Percentiles rank a stretch among this genome's conserved stretches.
These are phyloP conservation scores for Calonectria multiphialidica DNA, from an alignment of 2,329 filamentous ascomycete species.

Conservation along the genomic window DNA sequence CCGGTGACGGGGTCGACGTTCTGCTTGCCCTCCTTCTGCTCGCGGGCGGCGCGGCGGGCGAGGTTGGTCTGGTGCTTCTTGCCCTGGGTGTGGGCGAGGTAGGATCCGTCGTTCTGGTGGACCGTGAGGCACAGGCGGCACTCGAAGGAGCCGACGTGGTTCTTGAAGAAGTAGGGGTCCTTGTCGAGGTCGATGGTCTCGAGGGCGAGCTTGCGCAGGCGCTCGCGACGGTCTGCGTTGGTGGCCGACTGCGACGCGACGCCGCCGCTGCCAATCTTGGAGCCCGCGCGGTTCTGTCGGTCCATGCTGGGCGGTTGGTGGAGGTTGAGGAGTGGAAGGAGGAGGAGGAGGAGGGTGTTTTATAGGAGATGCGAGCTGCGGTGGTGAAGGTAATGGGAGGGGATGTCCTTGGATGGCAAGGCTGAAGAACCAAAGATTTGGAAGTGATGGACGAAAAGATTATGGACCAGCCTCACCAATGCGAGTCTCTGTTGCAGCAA, in stretches of 20 bases:
- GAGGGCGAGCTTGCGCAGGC: conserved; percentile 96
- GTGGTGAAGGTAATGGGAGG: neutral
- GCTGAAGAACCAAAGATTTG: conserved; percentile 20
- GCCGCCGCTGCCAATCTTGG: conserved; percentile 97
- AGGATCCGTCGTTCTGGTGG: conserved; percentile 98
- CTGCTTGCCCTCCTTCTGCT: conserved; percentile 87
- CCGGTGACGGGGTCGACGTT: conserved; percentile 77
- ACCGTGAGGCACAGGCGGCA: conserved; percentile 97
- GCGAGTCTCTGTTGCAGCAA: neutral
- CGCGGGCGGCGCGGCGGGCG: conserved; percentile 92
- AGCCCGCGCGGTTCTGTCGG: conserved; percentile 92
- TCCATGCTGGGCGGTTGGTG: conserved; percentile 62
- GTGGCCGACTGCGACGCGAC: conserved; percentile 94
- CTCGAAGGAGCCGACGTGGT: conserved; percentile 98
- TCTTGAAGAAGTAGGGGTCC: conserved; percentile 99
- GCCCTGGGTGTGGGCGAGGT: conserved; percentile 97
- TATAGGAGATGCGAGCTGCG: neutral
- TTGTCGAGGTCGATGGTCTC: conserved; percentile 99
- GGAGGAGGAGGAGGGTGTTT: neutral
- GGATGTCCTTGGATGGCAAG: conserved; percentile 24
- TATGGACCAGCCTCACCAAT: conserved; percentile 23
- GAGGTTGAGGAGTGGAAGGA: no score
- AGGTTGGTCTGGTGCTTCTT: conserved; percentile 99
- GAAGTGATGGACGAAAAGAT: conserved; percentile 23
- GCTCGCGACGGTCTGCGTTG: conserved; percentile 97